Conservation (phyloP, 2,329 filamentous ascomycete species). For the Ophiostoma ips region DNA sequence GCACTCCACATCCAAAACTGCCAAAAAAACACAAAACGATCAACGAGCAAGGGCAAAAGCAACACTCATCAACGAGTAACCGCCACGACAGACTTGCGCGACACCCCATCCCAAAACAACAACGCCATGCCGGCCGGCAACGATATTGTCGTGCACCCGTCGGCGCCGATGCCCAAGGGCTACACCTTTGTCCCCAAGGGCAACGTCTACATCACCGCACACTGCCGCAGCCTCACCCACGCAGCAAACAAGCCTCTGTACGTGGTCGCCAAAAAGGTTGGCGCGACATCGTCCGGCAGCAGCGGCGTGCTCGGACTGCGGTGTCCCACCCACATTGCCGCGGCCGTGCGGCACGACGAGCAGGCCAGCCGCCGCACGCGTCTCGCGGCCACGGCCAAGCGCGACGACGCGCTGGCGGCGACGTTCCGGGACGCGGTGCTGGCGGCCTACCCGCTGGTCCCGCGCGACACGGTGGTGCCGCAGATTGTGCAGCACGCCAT, state of each 20-base stretch:
- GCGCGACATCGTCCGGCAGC: constrained; percentile 3
- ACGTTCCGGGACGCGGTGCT: constrained; percentile 23
- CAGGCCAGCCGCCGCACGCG: constrained; percentile 20
- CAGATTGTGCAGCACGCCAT: constrained; percentile 26
- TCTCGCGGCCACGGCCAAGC: constrained; percentile 19
- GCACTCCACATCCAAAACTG: background rate
- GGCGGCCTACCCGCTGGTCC: constrained; percentile 27
- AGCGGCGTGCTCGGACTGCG: constrained; percentile 23
- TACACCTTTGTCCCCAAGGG: constrained; percentile 30
- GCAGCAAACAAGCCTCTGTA: constrained; percentile 22
- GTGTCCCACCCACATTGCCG: constrained; percentile 23
- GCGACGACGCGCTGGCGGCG: constrained; percentile 21
- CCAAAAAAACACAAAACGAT: too few species aligned
- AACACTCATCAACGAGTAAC: too few species aligned
- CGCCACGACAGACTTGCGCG: too few species aligned
- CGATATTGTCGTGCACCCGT: constrained; percentile 2
- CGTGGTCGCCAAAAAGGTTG: constrained; percentile 17
- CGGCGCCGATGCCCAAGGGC: constrained; percentile 22
- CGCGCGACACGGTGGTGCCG: constrained; percentile 20
- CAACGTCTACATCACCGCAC: constrained; percentile 27
- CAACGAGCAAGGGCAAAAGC: too few species aligned
- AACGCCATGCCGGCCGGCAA: constrained; percentile 11
- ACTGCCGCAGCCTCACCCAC: constrained; percentile 26
- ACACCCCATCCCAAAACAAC: too few species aligned
- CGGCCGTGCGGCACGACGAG: constrained; percentile 19